Conservation (phyloP, 2,329 filamentous ascomycete species). For the Calonectria crousiana region DNA sequence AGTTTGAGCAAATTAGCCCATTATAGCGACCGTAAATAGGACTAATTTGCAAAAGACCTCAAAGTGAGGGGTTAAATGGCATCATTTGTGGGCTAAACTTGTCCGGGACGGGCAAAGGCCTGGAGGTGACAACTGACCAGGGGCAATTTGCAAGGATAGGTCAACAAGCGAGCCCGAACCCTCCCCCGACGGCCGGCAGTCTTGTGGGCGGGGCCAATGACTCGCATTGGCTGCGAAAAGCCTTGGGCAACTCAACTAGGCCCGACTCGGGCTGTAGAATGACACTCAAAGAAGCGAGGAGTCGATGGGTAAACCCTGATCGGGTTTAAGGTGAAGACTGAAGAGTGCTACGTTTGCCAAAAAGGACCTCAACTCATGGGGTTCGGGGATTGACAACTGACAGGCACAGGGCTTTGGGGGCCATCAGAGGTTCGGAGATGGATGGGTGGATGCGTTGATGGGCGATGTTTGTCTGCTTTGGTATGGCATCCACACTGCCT, state of each 20-base stretch:
- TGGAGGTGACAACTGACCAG: conserved; percentile 8
- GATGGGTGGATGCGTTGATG: neutral
- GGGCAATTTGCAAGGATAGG: conserved; percentile 13
- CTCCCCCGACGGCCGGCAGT: conserved; percentile 32
- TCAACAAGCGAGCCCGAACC: conserved; percentile 10
- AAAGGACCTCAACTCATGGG: conserved; percentile 13
- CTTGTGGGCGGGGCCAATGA: conserved; percentile 39
- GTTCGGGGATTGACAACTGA: conserved; percentile 18
- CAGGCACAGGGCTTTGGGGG: conserved; percentile 11
- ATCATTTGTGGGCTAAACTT: conserved; percentile 17
- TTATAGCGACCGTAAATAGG: conserved; percentile 33
- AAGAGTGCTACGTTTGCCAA: neutral
- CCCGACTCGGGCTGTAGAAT: conserved; percentile 18
- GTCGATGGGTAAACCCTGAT: conserved; percentile 17
- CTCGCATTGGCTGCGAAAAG: conserved; percentile 43
- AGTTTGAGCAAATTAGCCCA: conserved; percentile 44
- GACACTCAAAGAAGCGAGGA: neutral
- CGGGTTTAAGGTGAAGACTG: conserved; percentile 1
- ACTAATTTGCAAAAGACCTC: conserved; percentile 13
- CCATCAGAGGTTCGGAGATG: neutral
- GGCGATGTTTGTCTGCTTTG: neutral
- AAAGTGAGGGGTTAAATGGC: conserved; percentile 15
- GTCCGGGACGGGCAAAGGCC: neutral
- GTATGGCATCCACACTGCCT: neutral
- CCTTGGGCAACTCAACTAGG: conserved; percentile 33